Percentiles rank a stretch among this genome's conserved stretches.
phyloP scores from a whole-genome alignment of 83 land plant species.

The Thuja plicata region DNA sequence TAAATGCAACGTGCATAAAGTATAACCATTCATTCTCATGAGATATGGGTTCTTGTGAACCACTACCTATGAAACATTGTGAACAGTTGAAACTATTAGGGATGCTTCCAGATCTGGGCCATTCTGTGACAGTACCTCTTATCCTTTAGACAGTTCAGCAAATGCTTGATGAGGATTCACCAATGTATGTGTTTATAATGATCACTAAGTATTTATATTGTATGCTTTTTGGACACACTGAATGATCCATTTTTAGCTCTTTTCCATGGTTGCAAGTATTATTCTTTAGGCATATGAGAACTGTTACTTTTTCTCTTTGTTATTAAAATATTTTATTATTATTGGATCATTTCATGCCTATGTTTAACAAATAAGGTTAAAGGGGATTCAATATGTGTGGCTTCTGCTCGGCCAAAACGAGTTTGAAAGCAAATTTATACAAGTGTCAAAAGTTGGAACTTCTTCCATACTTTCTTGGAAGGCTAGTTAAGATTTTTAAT shows the following conservation, averaged over 20 bases:
- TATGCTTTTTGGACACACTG: neutral
- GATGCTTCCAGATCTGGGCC: slow-evolving; percentile 54
- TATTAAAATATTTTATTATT: neutral
- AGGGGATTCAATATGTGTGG: neutral
- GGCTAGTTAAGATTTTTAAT: neutral
- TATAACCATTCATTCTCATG: too few species aligned
- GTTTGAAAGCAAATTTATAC: neutral
- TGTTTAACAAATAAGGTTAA: neutral
- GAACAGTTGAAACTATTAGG: slow-evolving; percentile 64
- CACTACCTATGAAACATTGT: too few species aligned
- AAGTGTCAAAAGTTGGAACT: neutral
- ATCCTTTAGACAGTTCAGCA: slow-evolving; percentile 64
- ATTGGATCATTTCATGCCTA: neutral
- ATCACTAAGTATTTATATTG: neutral
- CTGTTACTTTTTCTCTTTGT: neutral
- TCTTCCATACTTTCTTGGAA: too few species aligned
- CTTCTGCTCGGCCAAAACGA: neutral
- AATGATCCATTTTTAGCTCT: neutral
- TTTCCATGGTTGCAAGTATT: neutral
- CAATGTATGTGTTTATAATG: neutral
- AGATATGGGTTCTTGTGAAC: too few species aligned
- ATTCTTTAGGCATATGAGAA: neutral
- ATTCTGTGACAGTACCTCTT: slow-evolving; percentile 58
- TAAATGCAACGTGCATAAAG: too few species aligned
- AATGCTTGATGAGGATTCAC: slow-evolving; percentile 27